Evolutionary conservation across 495 filamentous ascomycete species (phyloP), one percentile per base, ranked within the genome.

Genomic region (Penicillium subrubescens): DNA sequence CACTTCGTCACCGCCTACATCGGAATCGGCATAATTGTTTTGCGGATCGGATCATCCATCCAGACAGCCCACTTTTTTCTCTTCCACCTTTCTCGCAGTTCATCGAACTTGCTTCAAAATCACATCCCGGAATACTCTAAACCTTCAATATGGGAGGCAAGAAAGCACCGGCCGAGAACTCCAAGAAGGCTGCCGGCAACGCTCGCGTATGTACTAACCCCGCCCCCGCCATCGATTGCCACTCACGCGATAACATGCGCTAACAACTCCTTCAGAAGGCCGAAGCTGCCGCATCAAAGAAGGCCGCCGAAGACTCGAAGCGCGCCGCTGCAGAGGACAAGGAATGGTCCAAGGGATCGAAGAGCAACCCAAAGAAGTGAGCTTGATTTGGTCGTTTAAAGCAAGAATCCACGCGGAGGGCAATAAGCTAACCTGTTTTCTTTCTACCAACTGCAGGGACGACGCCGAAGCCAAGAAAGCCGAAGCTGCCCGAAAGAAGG

Each of bases 101-200:
- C 34, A 35, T 46, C 19, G 29, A 15, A 21, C 7, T 41, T 52
- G 27, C 31, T 65, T 21, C 29, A 57, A 19, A 48, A 33, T 48
- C 44, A 31, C n/a, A 33, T 46, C 15, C 33, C 19, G 14, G 14
- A 23, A 35, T 4, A 17, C 31, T 7, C 48, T 51, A 60, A 15
- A 46, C 43, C 35, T 46, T 33, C 65, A 78, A 63, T 54, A 81
- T 81, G 78, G 77, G 63, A 68, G 75, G 75, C 52, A 92, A 92
- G 78, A 96, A 92, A 78, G 81, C 78, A 60, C 81, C 72, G 23
- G 85, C 81, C 15, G 91, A 93, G 67, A 91, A 89, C 79, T 89
- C 86, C 70, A 98, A 97, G 83, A 98, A 98, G 81, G 94, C 82
- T 0, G 86, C 87, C 2, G 96, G 95, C 67, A 92, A 98, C 71